Conservation (phyloP, 2,329 filamentous ascomycete species). For the Raffaelea albimanens region DNA sequence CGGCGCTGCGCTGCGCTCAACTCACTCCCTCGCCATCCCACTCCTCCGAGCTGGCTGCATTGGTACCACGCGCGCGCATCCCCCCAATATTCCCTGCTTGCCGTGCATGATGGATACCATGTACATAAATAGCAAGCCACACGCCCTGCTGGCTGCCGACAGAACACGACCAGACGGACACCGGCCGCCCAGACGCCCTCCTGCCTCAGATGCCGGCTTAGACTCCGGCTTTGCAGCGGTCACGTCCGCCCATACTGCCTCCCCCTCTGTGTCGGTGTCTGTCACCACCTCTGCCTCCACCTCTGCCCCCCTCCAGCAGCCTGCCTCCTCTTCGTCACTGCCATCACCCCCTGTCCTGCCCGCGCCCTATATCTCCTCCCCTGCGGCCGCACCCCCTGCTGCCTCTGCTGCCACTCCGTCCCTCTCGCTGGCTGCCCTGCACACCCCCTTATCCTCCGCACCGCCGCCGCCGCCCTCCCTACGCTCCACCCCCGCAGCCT, state of each 20-base stretch:
- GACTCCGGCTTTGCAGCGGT: constrained; percentile 3
- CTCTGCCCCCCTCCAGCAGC: background rate
- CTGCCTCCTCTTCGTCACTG: background rate
- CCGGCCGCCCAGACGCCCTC: constrained; percentile 4
- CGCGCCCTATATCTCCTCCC: background rate
- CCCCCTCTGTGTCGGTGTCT: background rate
- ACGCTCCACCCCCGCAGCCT: background rate
- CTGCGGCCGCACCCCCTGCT: background rate
- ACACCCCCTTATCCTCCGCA: background rate
- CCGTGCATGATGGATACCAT: constrained; percentile 12
- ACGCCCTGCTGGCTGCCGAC: constrained; percentile 8
- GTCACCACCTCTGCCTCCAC: background rate
- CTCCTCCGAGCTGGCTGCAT: constrained; percentile 13
- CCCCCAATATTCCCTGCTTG: constrained; percentile 5
- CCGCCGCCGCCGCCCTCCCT: background rate
- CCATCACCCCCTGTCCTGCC: background rate
- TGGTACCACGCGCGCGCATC: constrained; percentile 12
- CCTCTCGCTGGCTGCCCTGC: background rate
- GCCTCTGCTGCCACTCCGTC: background rate
- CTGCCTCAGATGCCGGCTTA: constrained; percentile 7
- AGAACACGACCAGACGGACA: constrained; percentile 2
- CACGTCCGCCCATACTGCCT: background rate
- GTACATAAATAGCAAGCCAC: constrained; percentile 16
- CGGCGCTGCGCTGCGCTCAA: too few species aligned
- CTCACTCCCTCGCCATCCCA: too few species aligned